A percentile compares a stretch with the other conserved stretches of the same genome.
phyloP scores from a whole-genome alignment of 2,329 filamentous ascomycete genomes.

The Periglandula ipomoeae region DNA sequence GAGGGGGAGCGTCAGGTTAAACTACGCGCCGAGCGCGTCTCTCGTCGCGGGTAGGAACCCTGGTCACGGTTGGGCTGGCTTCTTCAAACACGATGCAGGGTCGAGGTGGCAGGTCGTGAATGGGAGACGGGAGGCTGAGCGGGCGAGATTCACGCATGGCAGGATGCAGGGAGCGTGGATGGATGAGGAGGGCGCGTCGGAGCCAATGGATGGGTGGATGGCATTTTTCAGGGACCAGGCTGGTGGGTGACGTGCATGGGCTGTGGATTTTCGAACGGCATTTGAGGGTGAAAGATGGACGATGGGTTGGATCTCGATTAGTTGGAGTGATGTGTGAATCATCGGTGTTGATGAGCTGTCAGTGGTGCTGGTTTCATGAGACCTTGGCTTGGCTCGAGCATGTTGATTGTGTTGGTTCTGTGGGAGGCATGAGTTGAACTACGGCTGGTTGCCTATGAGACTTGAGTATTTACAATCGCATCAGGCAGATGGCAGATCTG shows the following conservation, averaged over 20 bases:
- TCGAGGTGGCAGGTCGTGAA: no score
- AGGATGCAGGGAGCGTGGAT: no score
- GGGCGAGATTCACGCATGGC: no score
- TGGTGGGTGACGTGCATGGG: background rate
- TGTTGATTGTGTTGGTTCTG: no score
- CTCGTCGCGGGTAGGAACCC: background rate
- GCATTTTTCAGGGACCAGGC: background rate
- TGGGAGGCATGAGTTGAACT: no score
- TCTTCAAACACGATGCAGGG: no score
- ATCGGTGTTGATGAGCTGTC: background rate
- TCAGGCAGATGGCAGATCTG: background rate
- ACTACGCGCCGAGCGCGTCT: background rate
- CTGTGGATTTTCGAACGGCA: background rate
- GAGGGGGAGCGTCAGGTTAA: background rate
- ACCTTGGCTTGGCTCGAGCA: background rate
- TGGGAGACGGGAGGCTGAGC: background rate
- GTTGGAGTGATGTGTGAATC: no score
- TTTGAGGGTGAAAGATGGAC: no score
- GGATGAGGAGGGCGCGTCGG: background rate
- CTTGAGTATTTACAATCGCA: background rate
- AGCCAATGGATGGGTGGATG: background rate
- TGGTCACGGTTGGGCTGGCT: no score
- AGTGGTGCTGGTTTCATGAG: background rate
- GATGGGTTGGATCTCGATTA: no score
- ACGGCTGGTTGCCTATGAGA: background rate